These are phyloP conservation scores for Acorus calamus DNA, from an alignment of 106 monocot species.

Conservation along the genomic window DNA sequence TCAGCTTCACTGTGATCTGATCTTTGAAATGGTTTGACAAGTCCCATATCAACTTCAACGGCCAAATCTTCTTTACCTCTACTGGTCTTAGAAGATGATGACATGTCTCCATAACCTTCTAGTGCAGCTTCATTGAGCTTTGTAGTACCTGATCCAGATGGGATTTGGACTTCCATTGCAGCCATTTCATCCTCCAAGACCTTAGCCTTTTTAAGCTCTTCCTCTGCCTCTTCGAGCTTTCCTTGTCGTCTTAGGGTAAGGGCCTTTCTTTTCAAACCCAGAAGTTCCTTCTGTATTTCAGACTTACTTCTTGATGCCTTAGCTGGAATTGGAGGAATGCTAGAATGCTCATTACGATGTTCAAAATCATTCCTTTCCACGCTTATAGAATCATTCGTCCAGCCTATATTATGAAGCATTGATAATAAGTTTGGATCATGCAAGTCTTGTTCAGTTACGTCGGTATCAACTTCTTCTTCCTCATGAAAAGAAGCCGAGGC, in stretches of 20 bases:
- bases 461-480: slow-evolving; percentile 25
- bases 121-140: slow-evolving; percentile 4
- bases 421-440: slow-evolving; percentile 68
- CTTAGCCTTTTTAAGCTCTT: slow-evolving; percentile 71
- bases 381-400: slow-evolving; percentile 45
- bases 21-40: too few relatives aligned
- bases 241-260: slow-evolving; percentile 75
- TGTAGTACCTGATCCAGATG: background rate
- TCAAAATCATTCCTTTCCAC: slow-evolving; percentile 8
- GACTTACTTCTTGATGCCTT: slow-evolving; percentile 34
- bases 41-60: too few relatives aligned
- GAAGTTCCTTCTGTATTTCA: slow-evolving; percentile 75
- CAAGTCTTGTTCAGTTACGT: slow-evolving; percentile 93
- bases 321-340: slow-evolving; percentile 5
- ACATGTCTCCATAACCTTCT: slow-evolving; percentile 11
- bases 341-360: slow-evolving; percentile 4
- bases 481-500: slow-evolving; percentile 8
- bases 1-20: too few relatives aligned
- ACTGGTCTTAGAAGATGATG: background rate
- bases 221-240: slow-evolving; percentile 61
- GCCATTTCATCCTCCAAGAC: slow-evolving; percentile 53
- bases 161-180: slow-evolving; percentile 39
- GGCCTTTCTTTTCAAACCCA: slow-evolving; percentile 77
- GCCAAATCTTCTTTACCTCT: background rate
- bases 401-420: slow-evolving; percentile 72